These are phyloP conservation scores for Grosmannia huntii DNA, from an alignment of 2,329 filamentous ascomycete species.

Conservation along the genomic window DNA sequence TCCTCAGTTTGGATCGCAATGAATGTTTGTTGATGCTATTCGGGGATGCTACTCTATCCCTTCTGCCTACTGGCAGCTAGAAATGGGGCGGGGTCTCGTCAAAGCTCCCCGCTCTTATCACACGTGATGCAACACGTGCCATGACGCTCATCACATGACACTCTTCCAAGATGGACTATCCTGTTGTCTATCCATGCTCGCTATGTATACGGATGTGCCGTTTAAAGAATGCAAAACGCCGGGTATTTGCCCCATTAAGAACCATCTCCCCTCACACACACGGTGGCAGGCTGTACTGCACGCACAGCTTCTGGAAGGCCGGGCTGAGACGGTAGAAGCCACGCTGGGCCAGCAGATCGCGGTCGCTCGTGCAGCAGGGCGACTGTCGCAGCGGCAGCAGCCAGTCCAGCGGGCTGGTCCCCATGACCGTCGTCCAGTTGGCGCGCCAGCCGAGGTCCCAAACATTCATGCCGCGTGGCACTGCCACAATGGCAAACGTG, in stretches of 20 bases:
- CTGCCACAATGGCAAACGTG: constrained; percentile 69
- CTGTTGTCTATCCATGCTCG: not conserved
- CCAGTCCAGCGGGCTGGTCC: constrained; percentile 60
- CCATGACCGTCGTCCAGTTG: constrained; percentile 77
- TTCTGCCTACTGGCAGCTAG: not conserved
- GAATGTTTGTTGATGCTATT: too few relatives aligned
- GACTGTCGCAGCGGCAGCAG: constrained; percentile 62
- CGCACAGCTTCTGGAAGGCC: constrained; percentile 43
- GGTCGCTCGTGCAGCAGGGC: constrained; percentile 58
- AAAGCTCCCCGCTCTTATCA: not conserved
- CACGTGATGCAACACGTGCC: not conserved
- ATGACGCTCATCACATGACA: too few relatives aligned
- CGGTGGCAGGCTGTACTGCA: constrained; percentile 23
- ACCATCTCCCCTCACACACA: constrained; percentile 3
- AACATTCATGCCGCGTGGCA: constrained; percentile 64
- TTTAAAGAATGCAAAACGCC: not conserved
- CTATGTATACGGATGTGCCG: not conserved
- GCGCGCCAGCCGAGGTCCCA: constrained; percentile 61
- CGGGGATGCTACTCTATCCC: too few relatives aligned
- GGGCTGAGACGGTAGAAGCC: constrained; percentile 59
- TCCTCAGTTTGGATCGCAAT: too few relatives aligned
- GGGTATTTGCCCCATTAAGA: not conserved
- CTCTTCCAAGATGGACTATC: too few relatives aligned
- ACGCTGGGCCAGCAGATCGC: constrained; percentile 26
- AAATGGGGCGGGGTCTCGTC: constrained; percentile 3